Conservation (phyloP, 805 yeast species). For the Candida argentea region DNA sequence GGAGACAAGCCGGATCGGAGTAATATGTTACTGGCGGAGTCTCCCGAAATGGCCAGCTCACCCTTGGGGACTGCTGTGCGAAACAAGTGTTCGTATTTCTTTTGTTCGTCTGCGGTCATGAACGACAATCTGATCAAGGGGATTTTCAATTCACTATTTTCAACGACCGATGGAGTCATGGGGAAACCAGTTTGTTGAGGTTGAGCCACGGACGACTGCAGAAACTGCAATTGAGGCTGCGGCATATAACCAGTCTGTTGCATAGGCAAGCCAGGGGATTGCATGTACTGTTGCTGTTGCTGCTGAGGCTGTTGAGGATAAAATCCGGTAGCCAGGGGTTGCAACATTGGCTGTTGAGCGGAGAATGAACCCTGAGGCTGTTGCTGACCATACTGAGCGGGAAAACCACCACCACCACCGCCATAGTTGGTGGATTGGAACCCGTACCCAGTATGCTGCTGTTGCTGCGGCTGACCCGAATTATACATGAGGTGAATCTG, state of each 20-base stretch:
- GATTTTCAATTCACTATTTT: constrained; percentile 51
- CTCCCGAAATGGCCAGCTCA: constrained; percentile 61
- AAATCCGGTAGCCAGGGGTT: constrained; percentile 38
- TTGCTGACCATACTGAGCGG: constrained; percentile 4
- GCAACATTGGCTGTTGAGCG: constrained; percentile 11
- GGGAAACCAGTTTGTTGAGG: constrained; percentile 30
- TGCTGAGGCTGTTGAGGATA: constrained; percentile 22
- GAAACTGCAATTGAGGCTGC: constrained; percentile 6
- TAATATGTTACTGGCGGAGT: constrained; percentile 68
- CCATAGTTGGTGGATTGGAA: constrained; percentile 2
- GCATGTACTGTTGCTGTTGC: constrained; percentile 16
- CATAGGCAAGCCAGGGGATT: constrained; percentile 7
- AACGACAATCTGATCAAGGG: constrained; percentile 76
- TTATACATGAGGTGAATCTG: constrained; percentile 23
- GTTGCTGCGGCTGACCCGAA: constrained; percentile 22
- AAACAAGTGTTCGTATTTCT: constrained; percentile 76
- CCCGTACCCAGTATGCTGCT: constrained; percentile 16
- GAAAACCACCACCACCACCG: constrained; percentile 1
- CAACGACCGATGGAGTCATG: constrained; percentile 19
- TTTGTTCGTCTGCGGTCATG: constrained; percentile 76
- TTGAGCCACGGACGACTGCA: constrained; percentile 7
- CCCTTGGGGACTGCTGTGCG: constrained; percentile 64
- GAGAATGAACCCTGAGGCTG: constrained; percentile 3
- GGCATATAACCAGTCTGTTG: constrained; percentile 12
- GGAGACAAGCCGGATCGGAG: constrained; percentile 73